Evolutionary conservation across 805 yeast genomes (phyloP), one percentile per base, ranked within the genome.

Genomic region (Ogataea thermomethanolica): DNA sequence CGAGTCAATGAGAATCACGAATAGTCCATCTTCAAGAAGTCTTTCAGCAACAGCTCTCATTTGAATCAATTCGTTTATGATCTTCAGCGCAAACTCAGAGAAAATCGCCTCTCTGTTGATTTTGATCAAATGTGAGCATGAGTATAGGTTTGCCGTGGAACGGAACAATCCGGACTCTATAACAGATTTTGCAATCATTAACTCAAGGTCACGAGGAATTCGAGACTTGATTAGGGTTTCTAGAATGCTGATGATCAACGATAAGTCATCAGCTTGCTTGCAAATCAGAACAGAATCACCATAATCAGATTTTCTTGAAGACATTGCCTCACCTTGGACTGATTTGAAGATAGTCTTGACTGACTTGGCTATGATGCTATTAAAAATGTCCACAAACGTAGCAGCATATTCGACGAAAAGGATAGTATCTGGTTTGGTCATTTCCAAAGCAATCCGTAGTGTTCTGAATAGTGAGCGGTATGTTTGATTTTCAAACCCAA

Each of bases 81-180:
- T 85, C 52, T 78, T 71, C 46, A 90, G 64, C 8, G 88, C 66
- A 29, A 86, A 59, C 47, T 85, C 90, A 0, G 93, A 91, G 54
- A 84, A 76, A 0, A 81, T 65, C 15, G 81, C 80, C 33, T 84
- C 90, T 32, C 72, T 77, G 42, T 79, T 73, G 5, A 79, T 67
- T 46, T 73, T 76, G 28, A 81, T 63, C 25, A 75, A 60, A 49
- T 84, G 85, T 0, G 93, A 74, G 41, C 79, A 74, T 0, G 93
- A 74, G 58, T 80, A 88, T 9, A 85, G 64, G 38, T 78, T 77
- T 50, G 84, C 58, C 11, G 85, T 67, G 0, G 84, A 70, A 37
- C 78, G 73, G 15, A 84, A 68, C 0, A 88, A 74, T 2, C 82
- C 88, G 15, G 74, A 67, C 11, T 74, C 79, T 24, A 70, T 68